phyloP scores from a whole-genome alignment of 2,329 filamentous ascomycete species.

The Cercospora sp. region DNA sequence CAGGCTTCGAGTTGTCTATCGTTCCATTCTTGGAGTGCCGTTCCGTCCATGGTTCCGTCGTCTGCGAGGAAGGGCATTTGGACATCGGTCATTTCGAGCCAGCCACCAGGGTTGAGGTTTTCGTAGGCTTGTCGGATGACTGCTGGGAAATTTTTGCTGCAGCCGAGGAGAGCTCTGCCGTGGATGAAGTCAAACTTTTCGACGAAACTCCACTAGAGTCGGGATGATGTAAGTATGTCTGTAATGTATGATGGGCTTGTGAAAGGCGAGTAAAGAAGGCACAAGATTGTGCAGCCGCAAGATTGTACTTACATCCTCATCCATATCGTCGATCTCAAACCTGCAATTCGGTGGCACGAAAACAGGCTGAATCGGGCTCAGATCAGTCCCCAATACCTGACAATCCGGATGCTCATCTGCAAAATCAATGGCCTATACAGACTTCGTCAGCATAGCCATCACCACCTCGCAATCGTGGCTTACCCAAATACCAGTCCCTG shows the following conservation, averaged over 20 bases:
- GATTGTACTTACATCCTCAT: slow-evolving; percentile 23
- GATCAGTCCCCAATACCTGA: slow-evolving; percentile 7
- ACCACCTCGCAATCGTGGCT: not conserved
- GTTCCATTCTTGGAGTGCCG: slow-evolving; percentile 27
- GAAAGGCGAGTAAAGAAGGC: not conserved
- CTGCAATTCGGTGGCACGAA: slow-evolving; percentile 32
- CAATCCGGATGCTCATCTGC: not conserved
- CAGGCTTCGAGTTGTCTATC: slow-evolving; percentile 23
- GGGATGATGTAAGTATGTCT: not conserved
- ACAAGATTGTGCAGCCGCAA: not conserved
- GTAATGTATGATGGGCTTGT: not conserved
- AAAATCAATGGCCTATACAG: slow-evolving; percentile 33
- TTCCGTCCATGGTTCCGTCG: slow-evolving; percentile 42
- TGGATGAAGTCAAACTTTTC: slow-evolving; percentile 47
- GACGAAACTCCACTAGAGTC: slow-evolving; percentile 38
- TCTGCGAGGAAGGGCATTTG: slow-evolving; percentile 44
- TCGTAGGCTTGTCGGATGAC: slow-evolving; percentile 36
- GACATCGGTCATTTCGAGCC: slow-evolving; percentile 48
- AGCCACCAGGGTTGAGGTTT: slow-evolving; percentile 46
- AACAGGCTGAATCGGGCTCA: slow-evolving; percentile 15
- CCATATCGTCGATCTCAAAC: slow-evolving; percentile 37
- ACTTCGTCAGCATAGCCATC: slow-evolving; percentile 36
- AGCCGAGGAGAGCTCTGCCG: slow-evolving; percentile 39
- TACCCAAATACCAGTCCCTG: slow-evolving; percentile 53
- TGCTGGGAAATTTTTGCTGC: slow-evolving; percentile 27